Evolutionary conservation across 176 grass and related monocot species (phyloP).

Genomic region (Puccinellia tenuiflora): DNA sequence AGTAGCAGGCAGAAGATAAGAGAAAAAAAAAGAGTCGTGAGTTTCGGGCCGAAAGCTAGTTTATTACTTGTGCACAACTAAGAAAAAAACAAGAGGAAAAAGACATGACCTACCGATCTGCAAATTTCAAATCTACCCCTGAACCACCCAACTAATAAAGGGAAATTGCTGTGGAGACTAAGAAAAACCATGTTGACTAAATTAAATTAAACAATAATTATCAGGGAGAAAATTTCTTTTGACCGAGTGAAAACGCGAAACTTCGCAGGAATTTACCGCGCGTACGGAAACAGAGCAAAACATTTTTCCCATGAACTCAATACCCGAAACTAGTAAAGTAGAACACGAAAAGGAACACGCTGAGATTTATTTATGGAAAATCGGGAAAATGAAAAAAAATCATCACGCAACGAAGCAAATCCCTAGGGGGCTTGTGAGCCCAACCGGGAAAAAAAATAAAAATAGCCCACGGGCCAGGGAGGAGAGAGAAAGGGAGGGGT

Average conservation of each 20-base stretch:
- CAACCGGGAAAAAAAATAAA: conserved; percentile 20
- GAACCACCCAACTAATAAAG: conserved; percentile 17
- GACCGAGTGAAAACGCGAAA: background rate
- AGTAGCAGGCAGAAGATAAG: background rate
- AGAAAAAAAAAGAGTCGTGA: background rate
- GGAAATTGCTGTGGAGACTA: background rate
- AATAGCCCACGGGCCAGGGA: conserved; percentile 9
- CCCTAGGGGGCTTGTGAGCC: background rate
- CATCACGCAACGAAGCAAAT: conserved; percentile 20
- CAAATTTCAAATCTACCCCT: conserved; percentile 31
- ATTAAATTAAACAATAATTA: conserved; percentile 6
- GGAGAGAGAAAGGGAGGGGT: background rate
- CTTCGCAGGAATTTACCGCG: background rate
- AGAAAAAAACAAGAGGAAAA: background rate
- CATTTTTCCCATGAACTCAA: background rate
- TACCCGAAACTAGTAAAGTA: conserved; percentile 5
- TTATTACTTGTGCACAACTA: background rate
- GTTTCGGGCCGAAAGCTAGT: background rate
- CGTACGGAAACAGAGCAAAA: background rate
- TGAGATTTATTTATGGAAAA: background rate
- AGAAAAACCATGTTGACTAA: conserved; percentile 18
- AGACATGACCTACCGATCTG: conserved; percentile 13
- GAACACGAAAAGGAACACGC: background rate
- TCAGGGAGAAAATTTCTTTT: background rate
- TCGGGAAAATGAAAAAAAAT: background rate